Evolutionary conservation across 1,139 yeast species (phyloP).

Genomic region (Saccharomyces pastorianus): DNA sequence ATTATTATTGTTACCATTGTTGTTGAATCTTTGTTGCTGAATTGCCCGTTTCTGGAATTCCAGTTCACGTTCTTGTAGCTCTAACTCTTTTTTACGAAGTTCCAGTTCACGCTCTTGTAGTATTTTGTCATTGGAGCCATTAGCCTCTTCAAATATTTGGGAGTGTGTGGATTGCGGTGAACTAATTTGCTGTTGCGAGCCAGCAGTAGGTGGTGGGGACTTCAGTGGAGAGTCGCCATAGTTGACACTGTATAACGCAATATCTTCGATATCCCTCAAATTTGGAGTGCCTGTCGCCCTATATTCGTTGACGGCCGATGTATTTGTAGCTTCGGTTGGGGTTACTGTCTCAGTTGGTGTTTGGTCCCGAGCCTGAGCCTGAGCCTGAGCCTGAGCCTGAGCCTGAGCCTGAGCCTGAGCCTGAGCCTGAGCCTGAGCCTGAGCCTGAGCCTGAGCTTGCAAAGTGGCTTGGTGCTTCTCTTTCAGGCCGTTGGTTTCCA

Average conservation of each 20-base stretch:
- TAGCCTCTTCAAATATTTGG: background rate
- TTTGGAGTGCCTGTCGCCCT: slow-evolving; percentile 28
- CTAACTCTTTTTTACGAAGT: slow-evolving; percentile 40
- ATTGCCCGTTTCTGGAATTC: slow-evolving; percentile 32
- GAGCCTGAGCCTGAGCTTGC: background rate
- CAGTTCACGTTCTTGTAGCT: slow-evolving; percentile 37
- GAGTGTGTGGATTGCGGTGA: background rate
- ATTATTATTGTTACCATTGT: slow-evolving; percentile 7
- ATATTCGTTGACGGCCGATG: slow-evolving; percentile 5
- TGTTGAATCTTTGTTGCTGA: slow-evolving; percentile 16
- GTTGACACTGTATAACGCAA: slow-evolving; percentile 27
- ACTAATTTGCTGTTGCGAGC: background rate
- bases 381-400: background rate
- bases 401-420: background rate
- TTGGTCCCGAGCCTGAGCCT: background rate
- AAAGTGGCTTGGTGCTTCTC: background rate
- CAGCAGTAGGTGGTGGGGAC: slow-evolving; percentile 1
- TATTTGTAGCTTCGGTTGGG: background rate
- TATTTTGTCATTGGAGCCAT: slow-evolving; percentile 9
- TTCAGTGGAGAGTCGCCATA: slow-evolving; percentile 25
- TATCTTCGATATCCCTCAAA: slow-evolving; percentile 27
- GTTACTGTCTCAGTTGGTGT: background rate
- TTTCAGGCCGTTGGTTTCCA: background rate
- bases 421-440: too few species aligned
- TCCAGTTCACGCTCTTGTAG: slow-evolving; percentile 35